Evolutionary conservation across 176 grass and related monocot genomes (phyloP).

Genomic region (Oryza punctata): DNA sequence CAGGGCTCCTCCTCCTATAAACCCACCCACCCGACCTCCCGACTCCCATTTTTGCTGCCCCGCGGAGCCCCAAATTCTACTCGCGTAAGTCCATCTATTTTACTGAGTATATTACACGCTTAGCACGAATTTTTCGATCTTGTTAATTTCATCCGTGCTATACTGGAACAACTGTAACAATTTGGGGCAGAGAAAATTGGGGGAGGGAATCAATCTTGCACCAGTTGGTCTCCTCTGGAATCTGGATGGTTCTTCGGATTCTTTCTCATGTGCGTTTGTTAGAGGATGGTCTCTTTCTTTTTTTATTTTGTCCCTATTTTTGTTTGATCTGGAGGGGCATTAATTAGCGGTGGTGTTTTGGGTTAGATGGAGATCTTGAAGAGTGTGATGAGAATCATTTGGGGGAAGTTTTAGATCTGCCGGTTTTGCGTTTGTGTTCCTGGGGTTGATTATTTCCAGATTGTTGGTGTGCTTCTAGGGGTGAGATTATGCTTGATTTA

Average conservation of each 20-base stretch:
- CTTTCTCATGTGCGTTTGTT: not conserved
- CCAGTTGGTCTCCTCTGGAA: not conserved
- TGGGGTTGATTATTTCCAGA: not conserved
- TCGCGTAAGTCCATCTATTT: constrained; percentile 28
- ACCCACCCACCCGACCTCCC: not conserved
- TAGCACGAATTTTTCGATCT: not conserved
- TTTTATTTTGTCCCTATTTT: not conserved
- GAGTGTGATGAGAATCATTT: not conserved
- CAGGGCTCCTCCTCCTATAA: constrained; percentile 31
- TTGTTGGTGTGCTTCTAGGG: not conserved
- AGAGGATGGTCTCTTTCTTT: not conserved
- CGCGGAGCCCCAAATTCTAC: constrained; percentile 15
- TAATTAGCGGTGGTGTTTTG: not conserved
- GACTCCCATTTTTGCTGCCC: constrained; percentile 34
- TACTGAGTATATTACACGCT: not conserved
- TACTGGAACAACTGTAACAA: not conserved
- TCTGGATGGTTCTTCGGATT: not conserved
- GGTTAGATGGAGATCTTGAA: constrained; percentile 17
- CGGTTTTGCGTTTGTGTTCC: not conserved
- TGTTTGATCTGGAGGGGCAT: constrained; percentile 24
- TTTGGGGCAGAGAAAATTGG: not conserved
- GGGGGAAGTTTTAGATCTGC: constrained; percentile 8
- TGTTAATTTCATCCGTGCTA: not conserved
- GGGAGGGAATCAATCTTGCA: not conserved
- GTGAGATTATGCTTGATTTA: not conserved